Percentiles rank a stretch among this genome's conserved stretches.
Conservation (phyloP, 176 grass and related monocot species). For the Oryza glumipatula region DNA sequence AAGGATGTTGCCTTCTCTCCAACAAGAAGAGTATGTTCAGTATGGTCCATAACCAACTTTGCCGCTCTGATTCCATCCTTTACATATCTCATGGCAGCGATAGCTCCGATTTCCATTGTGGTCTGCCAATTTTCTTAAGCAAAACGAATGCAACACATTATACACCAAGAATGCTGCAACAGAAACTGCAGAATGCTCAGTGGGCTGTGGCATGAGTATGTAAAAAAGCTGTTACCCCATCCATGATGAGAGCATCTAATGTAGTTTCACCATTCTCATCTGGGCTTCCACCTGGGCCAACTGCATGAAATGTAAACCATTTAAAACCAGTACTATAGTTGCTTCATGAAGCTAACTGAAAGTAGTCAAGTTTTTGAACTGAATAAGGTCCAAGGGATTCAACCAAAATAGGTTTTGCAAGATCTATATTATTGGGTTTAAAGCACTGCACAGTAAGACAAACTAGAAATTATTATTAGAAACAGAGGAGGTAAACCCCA, state of each 20-base stretch:
- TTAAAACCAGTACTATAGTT: neutral
- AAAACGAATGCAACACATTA: slow-evolving; percentile 34
- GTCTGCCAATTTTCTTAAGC: slow-evolving; percentile 60
- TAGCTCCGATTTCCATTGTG: slow-evolving; percentile 94
- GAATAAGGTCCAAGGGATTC: neutral
- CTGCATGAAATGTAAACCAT: slow-evolving; percentile 39
- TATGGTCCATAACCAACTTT: slow-evolving; percentile 87
- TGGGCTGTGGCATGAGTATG: neutral
- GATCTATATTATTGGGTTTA: neutral
- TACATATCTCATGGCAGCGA: slow-evolving; percentile 88
- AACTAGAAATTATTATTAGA: neutral
- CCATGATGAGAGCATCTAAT: slow-evolving; percentile 97
- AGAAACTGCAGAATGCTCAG: neutral
- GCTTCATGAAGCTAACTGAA: slow-evolving; percentile 15
- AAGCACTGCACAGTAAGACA: neutral
- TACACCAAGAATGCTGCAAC: slow-evolving; percentile 34
- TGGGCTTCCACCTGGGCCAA: slow-evolving; percentile 91
- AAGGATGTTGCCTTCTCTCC: slow-evolving; percentile 89
- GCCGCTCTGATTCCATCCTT: slow-evolving; percentile 89
- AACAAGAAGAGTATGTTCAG: slow-evolving; percentile 79
- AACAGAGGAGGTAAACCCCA: neutral
- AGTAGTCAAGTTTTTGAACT: neutral
- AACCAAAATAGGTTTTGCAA: neutral
- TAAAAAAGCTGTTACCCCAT: slow-evolving; percentile 69
- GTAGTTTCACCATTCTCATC: slow-evolving; percentile 97